Percentiles rank a stretch among this genome's conserved stretches.
Conservation (phyloP, 73 alveolate species). For the Effrenium voratum region DNA sequence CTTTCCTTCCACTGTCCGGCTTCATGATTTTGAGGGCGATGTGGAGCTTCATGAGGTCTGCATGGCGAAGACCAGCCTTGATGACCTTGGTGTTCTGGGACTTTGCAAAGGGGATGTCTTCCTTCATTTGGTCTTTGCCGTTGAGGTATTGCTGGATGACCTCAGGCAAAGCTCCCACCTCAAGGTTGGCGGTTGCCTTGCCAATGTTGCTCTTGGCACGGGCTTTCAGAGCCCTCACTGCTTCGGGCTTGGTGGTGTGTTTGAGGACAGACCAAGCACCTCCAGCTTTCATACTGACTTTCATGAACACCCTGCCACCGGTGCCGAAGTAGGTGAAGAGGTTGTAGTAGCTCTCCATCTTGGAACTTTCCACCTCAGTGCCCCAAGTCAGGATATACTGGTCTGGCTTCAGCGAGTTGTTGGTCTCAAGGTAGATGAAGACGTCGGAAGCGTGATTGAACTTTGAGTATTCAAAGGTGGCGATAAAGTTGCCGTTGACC, state of each 20-base stretch:
- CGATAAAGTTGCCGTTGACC: background rate
- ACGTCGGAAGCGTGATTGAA: too few species aligned
- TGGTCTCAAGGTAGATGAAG: too few species aligned
- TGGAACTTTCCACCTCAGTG: too few species aligned
- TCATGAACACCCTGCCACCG: too few species aligned
- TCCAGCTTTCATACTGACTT: too few species aligned
- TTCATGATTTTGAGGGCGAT: background rate
- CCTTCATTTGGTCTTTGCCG: background rate
- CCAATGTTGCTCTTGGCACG: background rate
- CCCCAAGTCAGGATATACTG: too few species aligned
- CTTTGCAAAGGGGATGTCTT: background rate
- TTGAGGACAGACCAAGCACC: too few species aligned
- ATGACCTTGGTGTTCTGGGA: background rate
- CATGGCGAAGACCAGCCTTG: background rate
- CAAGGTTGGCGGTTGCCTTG: background rate
- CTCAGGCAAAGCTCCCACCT: background rate
- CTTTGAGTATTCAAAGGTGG: background rate
- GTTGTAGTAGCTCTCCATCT: too few species aligned
- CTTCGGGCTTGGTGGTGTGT: background rate
- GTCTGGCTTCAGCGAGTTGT: too few species aligned
- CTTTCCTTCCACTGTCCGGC: background rate
- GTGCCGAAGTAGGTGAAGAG: too few species aligned
- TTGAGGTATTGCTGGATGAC: slow-evolving; percentile 5
- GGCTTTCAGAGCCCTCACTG: background rate
- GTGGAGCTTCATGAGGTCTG: background rate